Base-by-base conservation (phyloP, 2,329 filamentous ascomycete genomes). In the Hypoxylon sp. region DNA sequence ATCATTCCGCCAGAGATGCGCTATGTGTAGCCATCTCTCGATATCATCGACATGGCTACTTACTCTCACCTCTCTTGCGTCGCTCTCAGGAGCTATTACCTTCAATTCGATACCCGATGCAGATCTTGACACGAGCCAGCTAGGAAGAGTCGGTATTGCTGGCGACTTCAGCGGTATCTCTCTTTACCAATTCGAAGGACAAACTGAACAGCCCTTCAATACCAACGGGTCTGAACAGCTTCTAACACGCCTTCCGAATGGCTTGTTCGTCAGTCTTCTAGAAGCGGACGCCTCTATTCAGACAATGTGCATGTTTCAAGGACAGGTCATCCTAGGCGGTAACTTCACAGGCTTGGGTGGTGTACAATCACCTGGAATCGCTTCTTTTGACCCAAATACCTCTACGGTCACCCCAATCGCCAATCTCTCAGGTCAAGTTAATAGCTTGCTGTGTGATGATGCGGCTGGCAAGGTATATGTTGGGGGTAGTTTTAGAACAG, bases 151-250 rank as follows among this genome's bases (percentile, higher is more conserved):
- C 73, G 94, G 92, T 61, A 86, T 99, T 66, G 92, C 90, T 1
- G 96, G 96, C 74, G 91, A 98, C 81, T 99, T 97, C 79, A 90
- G 93, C 76, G 93, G 94, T 61, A 92, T 98, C 75, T 98, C 96
- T 11, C 84, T 98, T 42, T 98, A 96, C 83, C 85, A 95, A 77
- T 98, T 90, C 76, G 85, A 91, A 76, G 93, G 92, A 70, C 95
- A 99, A 79, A 90, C 85, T 65, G 89, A 95, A 79, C 84, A 85
- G 68, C 82, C 86, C 14, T 88, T 89, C 74, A 89, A 83, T 75
- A 88, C 86, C 66, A 94, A 97, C 84, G 93, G 92, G 78, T 93
- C 91, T 75, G 90, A 95, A 77, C 91, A 93, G 17, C 87, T 99
- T 44, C 87, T 98, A 61, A 89, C 91, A 20, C 89, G 91, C 58